Evolutionary conservation across 1,284 basidiomycete species (phyloP), one percentile per base, ranked within the genome.

Genomic region (Leccinum griseonigrum): DNA sequence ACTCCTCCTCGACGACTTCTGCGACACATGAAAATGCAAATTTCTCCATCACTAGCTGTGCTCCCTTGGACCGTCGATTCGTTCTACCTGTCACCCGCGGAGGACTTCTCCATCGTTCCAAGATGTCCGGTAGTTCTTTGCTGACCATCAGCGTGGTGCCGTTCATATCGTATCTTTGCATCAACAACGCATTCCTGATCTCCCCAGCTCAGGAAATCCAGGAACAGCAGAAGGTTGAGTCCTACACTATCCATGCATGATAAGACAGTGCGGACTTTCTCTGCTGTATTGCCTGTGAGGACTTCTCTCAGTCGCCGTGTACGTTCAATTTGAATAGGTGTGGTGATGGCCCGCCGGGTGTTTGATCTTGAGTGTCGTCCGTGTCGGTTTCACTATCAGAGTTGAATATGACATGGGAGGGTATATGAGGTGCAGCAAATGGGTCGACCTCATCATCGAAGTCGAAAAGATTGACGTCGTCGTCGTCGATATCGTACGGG

Each of bases 171-270:
- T 26, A 60, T 60, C 36, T 46, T 60, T 6, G 36, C 29, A 53
- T 60, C 59, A 57, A 52, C 4, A 16, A 60, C 3, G 16, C 56
- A 60, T 53, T 60, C 58, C 11, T 32, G 50, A 60, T 60, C 58
- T 60, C 40, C 57, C 60, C 52, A 58, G n/a, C 57, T 58, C 38
- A 58, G 34, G 11, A 58, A 58, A 38, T 58, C 50, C 11, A 58
- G 36, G 22, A 60, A 60, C 3, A 60, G 50, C 3, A 22, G 50
- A 60, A 60, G 48, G 16, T 60, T n/a, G 1, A 60, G 59, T 18
- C 50, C 56, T 29, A 5, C 22, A 22, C 22, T 22, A 22, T 22
- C 22, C 22, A 22, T 22, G 22, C 22, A 22, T 22, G 22, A 22
- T 22, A 22, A 22, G 22, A 61, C 14, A 1, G 51, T 3, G 13